phyloP scores from a whole-genome alignment of 257 asterid genomes.

The Plantago major region DNA sequence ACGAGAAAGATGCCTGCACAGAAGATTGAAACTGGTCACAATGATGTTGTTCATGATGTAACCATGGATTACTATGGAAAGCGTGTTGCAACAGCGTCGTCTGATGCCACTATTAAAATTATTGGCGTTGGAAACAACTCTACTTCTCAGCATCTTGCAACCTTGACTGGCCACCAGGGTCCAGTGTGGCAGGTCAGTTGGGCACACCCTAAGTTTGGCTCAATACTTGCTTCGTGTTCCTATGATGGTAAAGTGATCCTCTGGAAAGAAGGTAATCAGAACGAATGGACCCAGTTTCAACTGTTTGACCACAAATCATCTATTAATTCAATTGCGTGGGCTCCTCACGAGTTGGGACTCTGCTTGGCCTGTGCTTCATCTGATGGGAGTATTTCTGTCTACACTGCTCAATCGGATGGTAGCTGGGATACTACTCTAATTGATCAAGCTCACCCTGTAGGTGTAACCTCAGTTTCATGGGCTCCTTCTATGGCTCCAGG shows the following conservation, averaged over 20 bases:
- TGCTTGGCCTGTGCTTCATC: conserved; percentile 68
- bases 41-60: conserved; percentile 52
- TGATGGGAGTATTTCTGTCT: conserved; percentile 48
- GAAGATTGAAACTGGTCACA: conserved; percentile 69
- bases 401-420: conserved; percentile 45
- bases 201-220: conserved; percentile 73
- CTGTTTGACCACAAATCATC: conserved; percentile 55
- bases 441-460: conserved; percentile 64
- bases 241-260: conserved; percentile 57
- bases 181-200: conserved; percentile 74
- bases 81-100: conserved; percentile 58
- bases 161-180: conserved; percentile 55
- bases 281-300: conserved; percentile 51
- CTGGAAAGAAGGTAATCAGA: conserved; percentile 59
- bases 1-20: conserved; percentile 46
- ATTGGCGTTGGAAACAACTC: conserved; percentile 43
- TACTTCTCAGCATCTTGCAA: conserved; percentile 57
- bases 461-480: conserved; percentile 68
- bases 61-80: conserved; percentile 65
- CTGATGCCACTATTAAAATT: conserved; percentile 53
- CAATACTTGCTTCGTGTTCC: conserved; percentile 57
- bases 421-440: conserved; percentile 49
- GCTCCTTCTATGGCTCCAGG: conserved; percentile 59
- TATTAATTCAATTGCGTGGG: conserved; percentile 58
- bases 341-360: conserved; percentile 55